Evolutionary conservation across 257 asterid genomes (phyloP).

Genomic region (Ocimum tenuiflorum): DNA sequence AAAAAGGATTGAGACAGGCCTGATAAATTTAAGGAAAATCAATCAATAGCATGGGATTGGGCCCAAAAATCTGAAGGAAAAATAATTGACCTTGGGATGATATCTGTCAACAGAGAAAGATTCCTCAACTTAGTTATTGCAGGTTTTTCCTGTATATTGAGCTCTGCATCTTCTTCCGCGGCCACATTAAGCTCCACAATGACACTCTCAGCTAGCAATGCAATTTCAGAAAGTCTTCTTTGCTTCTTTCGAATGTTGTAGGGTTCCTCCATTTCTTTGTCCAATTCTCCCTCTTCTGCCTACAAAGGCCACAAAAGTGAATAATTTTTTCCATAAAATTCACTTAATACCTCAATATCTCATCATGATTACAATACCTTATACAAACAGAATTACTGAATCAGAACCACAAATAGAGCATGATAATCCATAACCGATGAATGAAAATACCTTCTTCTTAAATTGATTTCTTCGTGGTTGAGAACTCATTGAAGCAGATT

Average conservation of each 20-base stretch:
- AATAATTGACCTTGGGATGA: constrained; percentile 62
- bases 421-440: neutral
- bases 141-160: constrained; percentile 68
- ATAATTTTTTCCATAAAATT: neutral
- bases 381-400: neutral
- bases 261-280: constrained; percentile 62
- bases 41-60: too few species aligned
- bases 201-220: constrained; percentile 64
- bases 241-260: constrained; percentile 73
- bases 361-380: neutral
- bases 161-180: constrained; percentile 81
- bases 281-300: constrained; percentile 86
- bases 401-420: neutral
- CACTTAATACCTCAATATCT: neutral
- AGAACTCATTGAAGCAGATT: too few species aligned
- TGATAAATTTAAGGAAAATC: too few species aligned
- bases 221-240: constrained; percentile 66
- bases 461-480: neutral
- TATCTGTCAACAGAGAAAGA: constrained; percentile 72
- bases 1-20: neutral
- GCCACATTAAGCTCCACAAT: constrained; percentile 84
- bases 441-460: neutral
- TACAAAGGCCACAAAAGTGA: too few species aligned
- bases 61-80: neutral
- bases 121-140: constrained; percentile 76